Conservation (phyloP, 2,329 filamentous ascomycete genomes). For the Epichloe glyceriae region DNA sequence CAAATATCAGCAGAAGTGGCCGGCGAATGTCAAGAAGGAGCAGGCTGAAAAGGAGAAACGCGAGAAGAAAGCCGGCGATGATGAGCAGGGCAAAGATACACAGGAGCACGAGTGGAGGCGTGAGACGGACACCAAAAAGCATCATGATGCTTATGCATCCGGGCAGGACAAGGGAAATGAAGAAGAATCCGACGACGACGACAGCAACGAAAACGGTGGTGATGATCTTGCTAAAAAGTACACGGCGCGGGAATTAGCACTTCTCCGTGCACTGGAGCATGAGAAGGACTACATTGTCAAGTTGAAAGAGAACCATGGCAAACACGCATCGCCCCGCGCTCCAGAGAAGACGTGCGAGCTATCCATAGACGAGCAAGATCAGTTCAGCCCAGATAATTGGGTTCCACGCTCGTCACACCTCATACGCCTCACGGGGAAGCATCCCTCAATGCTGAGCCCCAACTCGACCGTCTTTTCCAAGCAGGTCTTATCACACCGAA, state of each 20-base stretch:
- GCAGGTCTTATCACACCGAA: constrained; percentile 38
- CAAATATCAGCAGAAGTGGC: constrained; percentile 35
- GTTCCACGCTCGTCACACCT: constrained; percentile 32
- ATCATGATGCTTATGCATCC: constrained; percentile 10
- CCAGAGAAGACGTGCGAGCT: constrained; percentile 9
- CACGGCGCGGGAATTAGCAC: constrained; percentile 27
- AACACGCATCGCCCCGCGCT: constrained; percentile 10
- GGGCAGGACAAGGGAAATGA: background rate
- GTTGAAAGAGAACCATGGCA: constrained; percentile 27
- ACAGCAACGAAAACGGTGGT: constrained; percentile 2
- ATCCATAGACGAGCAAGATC: constrained; percentile 22
- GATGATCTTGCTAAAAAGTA: constrained; percentile 15
- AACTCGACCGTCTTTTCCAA: constrained; percentile 27
- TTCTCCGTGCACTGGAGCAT: constrained; percentile 26
- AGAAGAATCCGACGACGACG: background rate
- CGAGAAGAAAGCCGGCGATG: background rate
- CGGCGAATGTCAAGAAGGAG: constrained; percentile 26
- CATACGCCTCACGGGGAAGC: constrained; percentile 37
- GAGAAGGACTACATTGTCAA: constrained; percentile 29
- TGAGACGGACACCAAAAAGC: constrained; percentile 10
- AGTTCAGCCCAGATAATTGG: constrained; percentile 41
- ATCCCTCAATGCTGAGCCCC: constrained; percentile 38
- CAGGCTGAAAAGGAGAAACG: background rate
- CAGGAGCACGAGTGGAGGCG: constrained; percentile 11
- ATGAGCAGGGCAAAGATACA: constrained; percentile 7